phyloP scores from a whole-genome alignment of 2,329 filamentous ascomycete species.

The Elsinoe fawcettii region DNA sequence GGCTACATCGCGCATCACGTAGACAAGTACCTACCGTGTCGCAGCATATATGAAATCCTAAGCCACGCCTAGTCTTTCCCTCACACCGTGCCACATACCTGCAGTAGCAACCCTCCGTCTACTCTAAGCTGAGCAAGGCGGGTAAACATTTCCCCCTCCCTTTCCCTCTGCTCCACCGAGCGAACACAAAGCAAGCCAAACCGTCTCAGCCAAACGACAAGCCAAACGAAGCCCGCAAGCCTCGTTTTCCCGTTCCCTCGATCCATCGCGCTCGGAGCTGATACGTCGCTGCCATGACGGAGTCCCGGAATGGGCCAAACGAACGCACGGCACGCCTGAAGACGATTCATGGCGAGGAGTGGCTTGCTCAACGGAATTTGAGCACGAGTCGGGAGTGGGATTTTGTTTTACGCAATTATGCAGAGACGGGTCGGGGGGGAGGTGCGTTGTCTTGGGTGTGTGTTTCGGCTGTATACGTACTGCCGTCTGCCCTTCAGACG shows the following conservation, averaged over 20 bases:
- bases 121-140: too few relatives aligned
- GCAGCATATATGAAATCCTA: too few relatives aligned
- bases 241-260: not conserved
- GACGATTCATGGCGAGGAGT: not conserved
- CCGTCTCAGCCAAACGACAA: not conserved
- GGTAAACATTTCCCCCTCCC: not conserved
- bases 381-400: not conserved
- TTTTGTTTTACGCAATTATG: too few relatives aligned
- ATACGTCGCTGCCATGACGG: not conserved
- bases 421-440: not conserved
- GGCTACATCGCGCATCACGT: too few relatives aligned
- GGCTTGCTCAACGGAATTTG: constrained; percentile 10
- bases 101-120: not conserved
- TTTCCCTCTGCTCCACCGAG: not conserved
- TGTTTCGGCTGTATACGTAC: too few relatives aligned
- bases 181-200: not conserved
- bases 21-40: not conserved
- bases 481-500: too few relatives aligned
- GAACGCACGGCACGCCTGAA: not conserved
- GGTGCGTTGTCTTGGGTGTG: not conserved
- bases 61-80: not conserved
- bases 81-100: not conserved
- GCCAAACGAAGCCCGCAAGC: not conserved
- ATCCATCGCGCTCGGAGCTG: not conserved
- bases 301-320: not conserved